Conservation (phyloP, 163 green algal genomes). For the Volvox carteri region DNA sequence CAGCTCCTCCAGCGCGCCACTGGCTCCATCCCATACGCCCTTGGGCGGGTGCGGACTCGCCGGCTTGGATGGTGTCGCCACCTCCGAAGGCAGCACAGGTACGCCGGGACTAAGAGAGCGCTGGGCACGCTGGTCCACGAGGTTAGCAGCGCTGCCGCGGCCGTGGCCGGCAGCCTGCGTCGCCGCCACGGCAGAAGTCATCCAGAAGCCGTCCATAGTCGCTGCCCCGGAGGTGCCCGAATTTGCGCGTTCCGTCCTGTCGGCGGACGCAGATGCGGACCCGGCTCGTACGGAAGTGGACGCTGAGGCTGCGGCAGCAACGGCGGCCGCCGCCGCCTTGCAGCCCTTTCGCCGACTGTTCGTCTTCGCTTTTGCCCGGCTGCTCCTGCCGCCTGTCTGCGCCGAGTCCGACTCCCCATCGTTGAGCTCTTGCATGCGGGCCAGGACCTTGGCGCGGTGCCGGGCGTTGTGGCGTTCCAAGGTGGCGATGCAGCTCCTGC, state of each 20-base stretch:
- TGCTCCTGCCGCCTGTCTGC: neutral
- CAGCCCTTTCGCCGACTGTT: neutral
- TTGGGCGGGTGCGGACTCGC: neutral
- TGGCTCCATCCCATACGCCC: conserved; percentile 8
- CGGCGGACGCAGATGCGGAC: neutral
- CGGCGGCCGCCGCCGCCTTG: neutral
- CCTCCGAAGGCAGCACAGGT: neutral
- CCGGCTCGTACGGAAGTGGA: too few relatives aligned
- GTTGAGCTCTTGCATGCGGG: neutral
- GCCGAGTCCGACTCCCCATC: neutral
- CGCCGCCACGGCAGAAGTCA: neutral
- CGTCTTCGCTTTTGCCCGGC: neutral
- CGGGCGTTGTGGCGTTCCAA: conserved; percentile 51
- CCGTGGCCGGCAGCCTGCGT: neutral
- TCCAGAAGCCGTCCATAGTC: neutral
- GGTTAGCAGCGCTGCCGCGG: neutral
- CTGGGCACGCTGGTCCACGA: neutral
- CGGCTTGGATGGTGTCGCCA: neutral
- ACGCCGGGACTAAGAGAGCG: neutral
- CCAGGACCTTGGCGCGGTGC: conserved; percentile 42
- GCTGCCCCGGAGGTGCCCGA: neutral
- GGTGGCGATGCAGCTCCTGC: conserved; percentile 48
- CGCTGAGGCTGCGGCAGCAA: neutral
- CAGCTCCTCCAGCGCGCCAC: neutral
- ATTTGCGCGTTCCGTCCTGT: neutral